These are phyloP conservation scores for Hymenoscyphus occultus DNA, from an alignment of 2,329 filamentous ascomycete genomes.

Conservation along the genomic window DNA sequence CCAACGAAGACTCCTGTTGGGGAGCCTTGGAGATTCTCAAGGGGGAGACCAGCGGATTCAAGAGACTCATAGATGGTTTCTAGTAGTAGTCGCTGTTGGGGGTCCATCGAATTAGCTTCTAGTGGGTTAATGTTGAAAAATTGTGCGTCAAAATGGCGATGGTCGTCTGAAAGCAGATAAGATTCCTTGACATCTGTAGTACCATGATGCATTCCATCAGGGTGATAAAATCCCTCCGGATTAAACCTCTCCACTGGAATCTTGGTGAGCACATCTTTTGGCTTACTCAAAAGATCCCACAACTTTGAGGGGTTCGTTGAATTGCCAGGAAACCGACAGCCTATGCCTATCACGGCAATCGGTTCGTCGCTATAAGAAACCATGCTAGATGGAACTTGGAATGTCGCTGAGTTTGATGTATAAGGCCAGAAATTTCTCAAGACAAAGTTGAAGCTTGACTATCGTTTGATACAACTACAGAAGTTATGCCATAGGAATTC, in stretches of 20 bases:
- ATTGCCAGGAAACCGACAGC: slow-evolving; percentile 39
- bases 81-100: slow-evolving; percentile 24
- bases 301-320: slow-evolving; percentile 42
- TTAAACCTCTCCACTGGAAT: slow-evolving; percentile 41
- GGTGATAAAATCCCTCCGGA: slow-evolving; percentile 50
- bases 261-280: slow-evolving; percentile 46
- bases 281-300: slow-evolving; percentile 46
- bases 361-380: background rate
- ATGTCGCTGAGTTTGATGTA: background rate
- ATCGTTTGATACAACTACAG: background rate
- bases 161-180: slow-evolving; percentile 37
- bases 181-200: slow-evolving; percentile 9
- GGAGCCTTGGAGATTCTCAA: slow-evolving; percentile 23
- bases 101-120: slow-evolving; percentile 23
- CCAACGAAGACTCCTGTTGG: slow-evolving; percentile 35
- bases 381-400: background rate
- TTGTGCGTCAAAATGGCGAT: slow-evolving; percentile 38
- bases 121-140: slow-evolving; percentile 30
- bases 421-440: background rate
- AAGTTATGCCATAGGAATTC: background rate
- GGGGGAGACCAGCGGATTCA: slow-evolving; percentile 24
- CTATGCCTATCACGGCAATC: slow-evolving; percentile 29
- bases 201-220: slow-evolving; percentile 41
- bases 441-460: background rate
- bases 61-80: slow-evolving; percentile 30